Percentiles rank a stretch among this genome's conserved stretches.
phyloP scores from a whole-genome alignment of 805 yeast genomes.

The Saturnispora zaruensis region DNA sequence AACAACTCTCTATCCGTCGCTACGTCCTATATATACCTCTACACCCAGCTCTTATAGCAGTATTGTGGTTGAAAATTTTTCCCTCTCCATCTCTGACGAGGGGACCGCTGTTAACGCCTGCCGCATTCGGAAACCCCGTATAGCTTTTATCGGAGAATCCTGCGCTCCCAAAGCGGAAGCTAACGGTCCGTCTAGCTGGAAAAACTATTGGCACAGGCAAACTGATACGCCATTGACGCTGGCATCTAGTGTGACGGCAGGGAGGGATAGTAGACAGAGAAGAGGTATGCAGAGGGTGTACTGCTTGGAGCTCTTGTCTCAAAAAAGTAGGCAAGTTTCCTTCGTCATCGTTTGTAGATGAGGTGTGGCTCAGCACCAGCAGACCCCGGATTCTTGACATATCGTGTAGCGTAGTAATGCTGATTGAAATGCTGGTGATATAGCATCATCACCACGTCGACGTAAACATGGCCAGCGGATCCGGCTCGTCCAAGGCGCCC shows the following conservation, averaged over 20 bases:
- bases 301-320: too few relatives aligned
- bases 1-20: background rate
- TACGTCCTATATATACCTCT: background rate
- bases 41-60: background rate
- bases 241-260: too few relatives aligned
- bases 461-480: slow-evolving; percentile 7
- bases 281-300: too few relatives aligned
- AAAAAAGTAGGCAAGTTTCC: too few relatives aligned
- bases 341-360: background rate
- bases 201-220: background rate
- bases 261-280: too few relatives aligned
- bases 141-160: background rate
- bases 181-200: background rate
- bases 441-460: slow-evolving; percentile 2
- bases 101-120: background rate
- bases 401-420: background rate
- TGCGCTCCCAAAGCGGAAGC: background rate
- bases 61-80: background rate
- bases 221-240: too few relatives aligned
- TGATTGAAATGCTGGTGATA: background rate
- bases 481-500: background rate
- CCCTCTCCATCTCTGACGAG: background rate
- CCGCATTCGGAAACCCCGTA: background rate
- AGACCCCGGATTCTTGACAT: slow-evolving; percentile 2
- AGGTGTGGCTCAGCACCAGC: background rate